Conservation (phyloP, 441 rosid species). For the Adansonia gregorii region DNA sequence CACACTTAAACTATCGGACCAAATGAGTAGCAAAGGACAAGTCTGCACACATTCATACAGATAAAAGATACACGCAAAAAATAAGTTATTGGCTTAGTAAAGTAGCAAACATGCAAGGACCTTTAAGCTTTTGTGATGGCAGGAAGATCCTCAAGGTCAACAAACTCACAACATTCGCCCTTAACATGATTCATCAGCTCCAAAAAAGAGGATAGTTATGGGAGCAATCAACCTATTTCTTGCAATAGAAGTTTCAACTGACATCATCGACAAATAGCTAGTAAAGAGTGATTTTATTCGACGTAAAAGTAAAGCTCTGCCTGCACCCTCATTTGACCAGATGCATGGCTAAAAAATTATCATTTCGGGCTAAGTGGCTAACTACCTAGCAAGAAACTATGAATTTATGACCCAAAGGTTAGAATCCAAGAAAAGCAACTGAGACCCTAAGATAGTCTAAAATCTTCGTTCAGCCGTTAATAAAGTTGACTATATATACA, state of each 20-base stretch:
- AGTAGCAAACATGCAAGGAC: neutral
- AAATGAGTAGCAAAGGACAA: no score
- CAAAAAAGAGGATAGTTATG: neutral
- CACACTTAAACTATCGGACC: no score
- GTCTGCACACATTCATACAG: neutral
- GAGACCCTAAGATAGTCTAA: conserved; percentile 4
- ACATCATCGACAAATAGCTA: no score
- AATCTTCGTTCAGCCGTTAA: neutral
- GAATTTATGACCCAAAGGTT: neutral
- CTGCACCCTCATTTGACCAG: neutral
- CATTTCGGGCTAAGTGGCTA: conserved; percentile 1
- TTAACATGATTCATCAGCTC: neutral
- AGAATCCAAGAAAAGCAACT: conserved; percentile 4
- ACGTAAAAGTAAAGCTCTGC: neutral
- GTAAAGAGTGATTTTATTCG: no score
- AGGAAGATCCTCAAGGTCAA: neutral
- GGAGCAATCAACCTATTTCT: conserved; percentile 5
- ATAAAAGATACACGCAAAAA: neutral
- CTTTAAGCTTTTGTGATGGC: neutral
- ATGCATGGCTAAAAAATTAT: conserved; percentile 12
- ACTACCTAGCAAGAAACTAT: neutral
- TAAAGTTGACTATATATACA: neutral
- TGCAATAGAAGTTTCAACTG: neutral
- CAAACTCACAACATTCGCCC: neutral
- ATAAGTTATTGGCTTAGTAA: neutral